phyloP scores from a whole-genome alignment of 306 rosid genomes.

The Lagenaria siceraria region DNA sequence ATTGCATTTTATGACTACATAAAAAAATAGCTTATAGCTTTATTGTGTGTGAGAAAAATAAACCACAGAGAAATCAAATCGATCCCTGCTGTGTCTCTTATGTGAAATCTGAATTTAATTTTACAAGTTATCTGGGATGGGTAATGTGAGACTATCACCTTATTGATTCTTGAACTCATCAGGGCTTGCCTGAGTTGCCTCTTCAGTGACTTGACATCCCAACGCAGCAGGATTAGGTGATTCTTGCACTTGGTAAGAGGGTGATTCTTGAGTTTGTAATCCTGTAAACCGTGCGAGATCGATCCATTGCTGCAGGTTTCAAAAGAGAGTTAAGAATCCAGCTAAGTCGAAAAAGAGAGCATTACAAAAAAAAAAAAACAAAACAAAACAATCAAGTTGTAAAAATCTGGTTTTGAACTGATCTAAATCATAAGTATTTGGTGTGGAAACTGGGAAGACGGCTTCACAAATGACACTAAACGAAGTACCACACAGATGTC shows the following conservation, averaged over 20 bases:
- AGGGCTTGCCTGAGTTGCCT: conserved; percentile 24
- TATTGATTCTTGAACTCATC: conserved; percentile 51
- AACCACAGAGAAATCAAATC: not conserved
- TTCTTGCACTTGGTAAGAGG: conserved; percentile 28
- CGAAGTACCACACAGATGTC: too few species aligned
- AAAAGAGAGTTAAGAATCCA: not conserved
- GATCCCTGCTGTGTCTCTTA: conserved; percentile 13
- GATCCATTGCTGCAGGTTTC: conserved; percentile 84
- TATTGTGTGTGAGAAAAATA: not conserved
- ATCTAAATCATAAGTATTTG: not conserved
- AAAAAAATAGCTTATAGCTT: not conserved
- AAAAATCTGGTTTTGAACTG: not conserved
- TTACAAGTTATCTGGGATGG: conserved; percentile 7
- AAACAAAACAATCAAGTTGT: not conserved
- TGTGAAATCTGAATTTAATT: conserved; percentile 13
- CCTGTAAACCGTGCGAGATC: conserved; percentile 77
- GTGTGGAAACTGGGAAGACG: not conserved
- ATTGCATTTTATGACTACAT: conserved; percentile 5
- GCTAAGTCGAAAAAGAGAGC: not conserved
- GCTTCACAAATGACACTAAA: not conserved
- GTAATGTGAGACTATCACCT: conserved; percentile 22
- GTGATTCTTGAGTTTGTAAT: conserved; percentile 50
- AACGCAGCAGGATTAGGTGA: conserved; percentile 39
- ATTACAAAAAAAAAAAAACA: not conserved
- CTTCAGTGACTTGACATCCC: conserved; percentile 53